phyloP scores from a whole-genome alignment of 805 yeast species.

The Cyberlindnera amylophila region DNA sequence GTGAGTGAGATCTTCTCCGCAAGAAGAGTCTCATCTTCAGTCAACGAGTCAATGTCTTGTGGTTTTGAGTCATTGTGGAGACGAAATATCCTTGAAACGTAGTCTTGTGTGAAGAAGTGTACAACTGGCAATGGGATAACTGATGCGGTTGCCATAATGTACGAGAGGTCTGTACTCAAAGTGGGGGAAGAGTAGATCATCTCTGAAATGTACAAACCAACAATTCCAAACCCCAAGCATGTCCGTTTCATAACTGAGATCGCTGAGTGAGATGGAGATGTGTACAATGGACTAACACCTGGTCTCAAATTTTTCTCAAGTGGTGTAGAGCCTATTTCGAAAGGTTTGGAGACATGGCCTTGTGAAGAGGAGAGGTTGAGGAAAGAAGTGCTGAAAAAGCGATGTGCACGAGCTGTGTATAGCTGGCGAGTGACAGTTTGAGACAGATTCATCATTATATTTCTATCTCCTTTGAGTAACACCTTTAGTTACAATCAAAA shows the following conservation, averaged over 20 bases:
- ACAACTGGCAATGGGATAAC: slow-evolving; percentile 56
- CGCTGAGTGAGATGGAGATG: slow-evolving; percentile 57
- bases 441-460: too few species aligned
- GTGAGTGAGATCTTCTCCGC: slow-evolving; percentile 64
- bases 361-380: too few species aligned
- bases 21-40: slow-evolving; percentile 58
- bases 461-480: too few species aligned
- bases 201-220: slow-evolving; percentile 63
- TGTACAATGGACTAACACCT: slow-evolving; percentile 60
- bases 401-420: too few species aligned
- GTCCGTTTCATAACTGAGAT: slow-evolving; percentile 61
- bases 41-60: slow-evolving; percentile 61
- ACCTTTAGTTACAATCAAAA: too few species aligned
- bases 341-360: too few species aligned
- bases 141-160: slow-evolving; percentile 37
- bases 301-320: slow-evolving; percentile 30
- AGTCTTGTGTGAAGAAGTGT: slow-evolving; percentile 53
- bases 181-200: slow-evolving; percentile 47
- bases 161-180: slow-evolving; percentile 48
- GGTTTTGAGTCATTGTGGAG: slow-evolving; percentile 53
- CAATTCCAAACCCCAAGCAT: slow-evolving; percentile 54
- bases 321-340: too few species aligned
- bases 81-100: slow-evolving; percentile 69
- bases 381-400: too few species aligned
- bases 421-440: too few species aligned